These are phyloP conservation scores for Trametes pubescens DNA, from an alignment of 1,284 basidiomycete genomes.

Conservation along the genomic window DNA sequence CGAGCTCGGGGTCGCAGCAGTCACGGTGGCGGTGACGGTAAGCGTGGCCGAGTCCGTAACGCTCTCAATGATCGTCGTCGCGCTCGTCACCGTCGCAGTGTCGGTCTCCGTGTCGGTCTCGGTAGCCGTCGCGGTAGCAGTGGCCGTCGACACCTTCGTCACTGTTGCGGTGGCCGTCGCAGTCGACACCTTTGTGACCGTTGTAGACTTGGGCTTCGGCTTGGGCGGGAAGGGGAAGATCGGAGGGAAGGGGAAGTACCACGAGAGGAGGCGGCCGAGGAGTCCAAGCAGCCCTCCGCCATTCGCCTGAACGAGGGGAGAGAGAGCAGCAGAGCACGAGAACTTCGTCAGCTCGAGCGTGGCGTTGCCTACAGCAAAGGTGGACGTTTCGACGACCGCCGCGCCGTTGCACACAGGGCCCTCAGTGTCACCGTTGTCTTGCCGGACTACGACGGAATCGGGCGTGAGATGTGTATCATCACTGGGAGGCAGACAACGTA, in stretches of 20 bases:
- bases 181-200: constrained; percentile 9
- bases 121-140: constrained; percentile 12
- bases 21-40: constrained; percentile 7
- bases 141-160: constrained; percentile 6
- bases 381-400: constrained; percentile 17
- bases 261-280: constrained; percentile 26
- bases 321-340: constrained; percentile 16
- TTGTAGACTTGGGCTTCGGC: constrained; percentile 8
- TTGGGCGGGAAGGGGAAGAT: constrained; percentile 4
- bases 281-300: constrained; percentile 11
- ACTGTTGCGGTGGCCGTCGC: constrained; percentile 12
- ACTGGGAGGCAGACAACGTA: constrained; percentile 7
- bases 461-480: neutral
- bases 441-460: constrained; percentile 16
- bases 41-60: constrained; percentile 20
- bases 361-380: constrained; percentile 9
- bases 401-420: constrained; percentile 22
- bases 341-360: constrained; percentile 24
- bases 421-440: constrained; percentile 17
- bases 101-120: constrained; percentile 15
- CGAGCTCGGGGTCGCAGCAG: constrained; percentile 12
- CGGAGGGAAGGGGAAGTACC: constrained; percentile 23
- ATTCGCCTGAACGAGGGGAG: constrained; percentile 10
- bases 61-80: constrained; percentile 21
- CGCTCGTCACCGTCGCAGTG: constrained; percentile 16